Evolutionary conservation across 2,329 filamentous ascomycete genomes (phyloP), one percentile per base, ranked within the genome.

Genomic region (Pseudophaeomoniella oleicola): DNA sequence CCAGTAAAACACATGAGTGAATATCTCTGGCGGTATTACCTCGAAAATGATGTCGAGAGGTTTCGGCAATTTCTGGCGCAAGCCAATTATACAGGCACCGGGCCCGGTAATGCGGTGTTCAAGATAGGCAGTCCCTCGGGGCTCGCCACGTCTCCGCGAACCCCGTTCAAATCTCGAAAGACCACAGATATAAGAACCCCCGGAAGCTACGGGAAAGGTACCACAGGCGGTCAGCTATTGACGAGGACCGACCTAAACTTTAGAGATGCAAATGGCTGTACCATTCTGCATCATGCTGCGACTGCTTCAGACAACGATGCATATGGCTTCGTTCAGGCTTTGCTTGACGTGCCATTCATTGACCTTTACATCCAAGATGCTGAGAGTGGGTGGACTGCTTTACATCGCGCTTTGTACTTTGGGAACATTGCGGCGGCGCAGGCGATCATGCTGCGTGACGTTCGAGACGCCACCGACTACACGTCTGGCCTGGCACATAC

Each of bases 11-110:
- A 75, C 76, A 90, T 96, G 88, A 96, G 84, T 79, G 81, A 86
- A 68, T 75, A 81, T 74, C 77, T 98, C 60, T 94, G 88, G 88
- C 87, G 86, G 72, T 84, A 75, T 59, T 96, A 88, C 60, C 81
- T 92, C 69, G 81, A 94, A 76, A 83, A 94, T 72, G 86, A 98
- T 76, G 81, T 94, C 76, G 87, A 93, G 59, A 77, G 68, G 56
- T 96, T 98, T 72, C 81, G 82, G 66, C 81, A 80, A 67, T 74
- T 92, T 56, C 72, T 98, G 72, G 78, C 78, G 54, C 9, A 27
- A n/a, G 22, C 22, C 22, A 27, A 27, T 27, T 27, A 27, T 27
- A n/a, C 22, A n/a, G 64, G 39, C 34, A 38, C 45, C 38, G 36
- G 31, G 35, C 35, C 39, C n/a, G 27, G 39, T 16, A 44, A 35